Evolutionary conservation across 345 rosid genomes (phyloP), one percentile per base, ranked within the genome.

Genomic region (Eucalyptus marginata): DNA sequence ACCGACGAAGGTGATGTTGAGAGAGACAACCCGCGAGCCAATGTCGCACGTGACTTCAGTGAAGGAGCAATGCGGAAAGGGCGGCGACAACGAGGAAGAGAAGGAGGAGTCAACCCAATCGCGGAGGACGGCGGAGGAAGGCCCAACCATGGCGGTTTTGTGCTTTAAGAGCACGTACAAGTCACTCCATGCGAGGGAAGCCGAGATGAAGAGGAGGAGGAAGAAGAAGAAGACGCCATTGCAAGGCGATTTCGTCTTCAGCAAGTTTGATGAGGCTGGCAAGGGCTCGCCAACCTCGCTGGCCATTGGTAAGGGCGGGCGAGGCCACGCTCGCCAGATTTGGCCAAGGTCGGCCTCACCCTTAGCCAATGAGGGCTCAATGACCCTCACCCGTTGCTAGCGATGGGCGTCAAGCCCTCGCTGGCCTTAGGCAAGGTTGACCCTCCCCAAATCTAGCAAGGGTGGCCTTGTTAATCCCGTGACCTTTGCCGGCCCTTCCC

Each of bases 121-220:
- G 0, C 4, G 0, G 0, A 52, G 58, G 58, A 52, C 0, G 0
- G 0, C 2, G 0, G 4, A 52, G 24, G 58, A 52, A 52, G 58
- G 24, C 58, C 4, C 0, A 0, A 52, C 58, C 58, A 18, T 18
- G 58, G 58, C 0, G 2, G 24, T 7, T 52, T 52, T 3, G 58
- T 52, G 58, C 58, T 52, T 52, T 2, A 18, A 52, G 58, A 52
- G 58, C 24, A 52, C 10, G 0, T 18, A 52, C 58, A 52, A 52
- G 58, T 52, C 0, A 0, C 58, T 52, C 4, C 0, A 0, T 52
- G 10, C 10, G 0, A 52, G 10, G 10, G 58, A 52, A 52, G 24
- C 58, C 10, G 0, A 52, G 58, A 52, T 5, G 0, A 52, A 52
- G 4, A 52, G 58, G 58, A 52, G 24, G 58, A 52, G 10, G 56